These are phyloP conservation scores for Ceriops tagal DNA, from an alignment of 345 rosid species.

Conservation along the genomic window DNA sequence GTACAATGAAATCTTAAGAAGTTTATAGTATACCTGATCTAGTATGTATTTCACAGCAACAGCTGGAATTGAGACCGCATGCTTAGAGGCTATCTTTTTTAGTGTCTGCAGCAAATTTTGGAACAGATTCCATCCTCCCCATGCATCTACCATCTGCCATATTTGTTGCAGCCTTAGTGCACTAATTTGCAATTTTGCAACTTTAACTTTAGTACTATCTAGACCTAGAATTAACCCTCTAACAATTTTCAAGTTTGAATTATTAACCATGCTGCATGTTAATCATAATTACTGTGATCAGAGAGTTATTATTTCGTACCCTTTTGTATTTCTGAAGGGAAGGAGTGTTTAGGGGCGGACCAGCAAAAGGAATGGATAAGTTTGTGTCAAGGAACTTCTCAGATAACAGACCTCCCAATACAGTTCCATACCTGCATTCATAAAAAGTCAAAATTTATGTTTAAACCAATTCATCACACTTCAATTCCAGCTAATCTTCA, in stretches of 20 bases:
- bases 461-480: not conserved
- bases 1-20: not conserved
- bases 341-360: slow-evolving; percentile 77
- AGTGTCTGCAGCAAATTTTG: slow-evolving; percentile 71
- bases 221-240: not conserved
- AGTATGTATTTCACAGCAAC: slow-evolving; percentile 84
- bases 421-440: slow-evolving; percentile 76
- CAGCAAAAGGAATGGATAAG: slow-evolving; percentile 78
- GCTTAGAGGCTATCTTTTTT: slow-evolving; percentile 64
- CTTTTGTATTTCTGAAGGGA: slow-evolving; percentile 94
- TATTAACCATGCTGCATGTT: not conserved
- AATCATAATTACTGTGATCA: not conserved
- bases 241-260: not conserved
- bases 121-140: slow-evolving; percentile 97
- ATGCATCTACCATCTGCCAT: slow-evolving; percentile 87
- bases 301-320: slow-evolving; percentile 32
- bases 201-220: not conserved
- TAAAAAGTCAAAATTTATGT: slow-evolving; percentile 7
- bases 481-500: not conserved
- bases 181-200: not conserved
- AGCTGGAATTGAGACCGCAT: slow-evolving; percentile 78
- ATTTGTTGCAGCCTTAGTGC: not conserved
- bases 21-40: slow-evolving; percentile 52
- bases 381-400: slow-evolving; percentile 91
- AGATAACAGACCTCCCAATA: slow-evolving; percentile 92